Evolutionary conservation across 1,139 yeast genomes (phyloP).

Genomic region (Nakaseomyces glabratus): DNA sequence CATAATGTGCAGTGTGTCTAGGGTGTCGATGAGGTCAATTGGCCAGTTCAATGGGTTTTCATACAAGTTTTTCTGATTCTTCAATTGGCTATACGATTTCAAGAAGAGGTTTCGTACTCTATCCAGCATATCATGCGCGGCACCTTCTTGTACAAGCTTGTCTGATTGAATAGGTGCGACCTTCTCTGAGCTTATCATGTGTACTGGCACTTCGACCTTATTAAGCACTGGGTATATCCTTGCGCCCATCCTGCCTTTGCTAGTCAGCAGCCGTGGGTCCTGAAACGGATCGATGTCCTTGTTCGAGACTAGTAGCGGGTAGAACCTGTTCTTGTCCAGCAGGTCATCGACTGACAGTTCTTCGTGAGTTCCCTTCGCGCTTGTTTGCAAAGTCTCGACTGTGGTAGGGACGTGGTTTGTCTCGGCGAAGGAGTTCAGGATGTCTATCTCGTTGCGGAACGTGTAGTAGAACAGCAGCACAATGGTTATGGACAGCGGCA

Average conservation of each 20-base stretch:
- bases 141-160: constrained; percentile 1
- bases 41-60: constrained; percentile 29
- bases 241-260: background rate
- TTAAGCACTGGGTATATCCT: constrained; percentile 2
- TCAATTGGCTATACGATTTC: constrained; percentile 9
- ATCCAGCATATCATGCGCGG: background rate
- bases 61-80: constrained; percentile 29
- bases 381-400: background rate
- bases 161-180: constrained; percentile 20
- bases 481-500: constrained; percentile 25
- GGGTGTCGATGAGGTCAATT: constrained; percentile 45
- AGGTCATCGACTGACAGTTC: background rate
- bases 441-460: constrained; percentile 31
- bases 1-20: constrained; percentile 62
- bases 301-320: constrained; percentile 30
- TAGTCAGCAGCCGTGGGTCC: background rate
- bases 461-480: constrained; percentile 29
- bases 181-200: constrained; percentile 9
- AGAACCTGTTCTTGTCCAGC: constrained; percentile 31
- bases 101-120: constrained; percentile 2
- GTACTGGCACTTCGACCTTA: constrained; percentile 3
- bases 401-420: constrained; percentile 5
- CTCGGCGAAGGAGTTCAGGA: constrained; percentile 29
- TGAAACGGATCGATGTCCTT: constrained; percentile 5
- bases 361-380: background rate